These are phyloP conservation scores for Plectosphaerella sp. DNA, from an alignment of 2,329 filamentous ascomycete genomes.

Conservation along the genomic window DNA sequence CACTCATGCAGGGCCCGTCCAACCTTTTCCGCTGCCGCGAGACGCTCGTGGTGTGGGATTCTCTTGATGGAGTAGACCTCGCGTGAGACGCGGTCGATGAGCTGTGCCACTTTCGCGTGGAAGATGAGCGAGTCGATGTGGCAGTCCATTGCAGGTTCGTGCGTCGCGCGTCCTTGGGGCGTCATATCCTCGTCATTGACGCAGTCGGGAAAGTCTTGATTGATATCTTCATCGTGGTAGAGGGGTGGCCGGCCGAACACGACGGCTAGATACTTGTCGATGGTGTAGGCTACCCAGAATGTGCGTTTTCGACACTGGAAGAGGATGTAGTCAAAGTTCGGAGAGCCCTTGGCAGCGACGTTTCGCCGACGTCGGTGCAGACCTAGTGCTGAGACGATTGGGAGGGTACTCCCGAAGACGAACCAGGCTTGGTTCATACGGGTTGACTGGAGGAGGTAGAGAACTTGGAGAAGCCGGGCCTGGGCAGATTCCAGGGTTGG, in stretches of 20 bases:
- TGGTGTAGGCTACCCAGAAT: constrained; percentile 59
- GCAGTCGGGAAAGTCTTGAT: constrained; percentile 52
- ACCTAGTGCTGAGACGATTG: constrained; percentile 43
- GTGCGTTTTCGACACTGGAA: constrained; percentile 50
- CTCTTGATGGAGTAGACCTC: constrained; percentile 33
- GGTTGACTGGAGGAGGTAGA: constrained; percentile 55
- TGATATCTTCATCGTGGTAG: constrained; percentile 60
- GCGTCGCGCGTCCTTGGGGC: constrained; percentile 22
- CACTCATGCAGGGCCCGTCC: constrained; percentile 32
- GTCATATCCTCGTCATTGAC: constrained; percentile 56
- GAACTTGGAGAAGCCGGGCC: constrained; percentile 50
- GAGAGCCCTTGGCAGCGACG: not conserved
- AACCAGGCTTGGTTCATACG: constrained; percentile 59
- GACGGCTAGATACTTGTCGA: constrained; percentile 61
- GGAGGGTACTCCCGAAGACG: constrained; percentile 51
- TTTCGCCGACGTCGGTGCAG: constrained; percentile 9
- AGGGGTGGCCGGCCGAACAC: constrained; percentile 56
- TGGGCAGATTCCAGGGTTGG: constrained; percentile 53
- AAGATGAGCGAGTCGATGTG: constrained; percentile 43
- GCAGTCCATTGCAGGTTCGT: constrained; percentile 32
- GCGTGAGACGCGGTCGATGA: constrained; percentile 33
- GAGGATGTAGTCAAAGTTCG: constrained; percentile 33
- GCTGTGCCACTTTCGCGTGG: constrained; percentile 36
- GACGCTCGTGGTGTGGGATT: constrained; percentile 26
- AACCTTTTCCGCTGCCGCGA: constrained; percentile 30